Evolutionary conservation across 1,284 basidiomycete species (phyloP).

Genomic region (Rhodotorula sp.): DNA sequence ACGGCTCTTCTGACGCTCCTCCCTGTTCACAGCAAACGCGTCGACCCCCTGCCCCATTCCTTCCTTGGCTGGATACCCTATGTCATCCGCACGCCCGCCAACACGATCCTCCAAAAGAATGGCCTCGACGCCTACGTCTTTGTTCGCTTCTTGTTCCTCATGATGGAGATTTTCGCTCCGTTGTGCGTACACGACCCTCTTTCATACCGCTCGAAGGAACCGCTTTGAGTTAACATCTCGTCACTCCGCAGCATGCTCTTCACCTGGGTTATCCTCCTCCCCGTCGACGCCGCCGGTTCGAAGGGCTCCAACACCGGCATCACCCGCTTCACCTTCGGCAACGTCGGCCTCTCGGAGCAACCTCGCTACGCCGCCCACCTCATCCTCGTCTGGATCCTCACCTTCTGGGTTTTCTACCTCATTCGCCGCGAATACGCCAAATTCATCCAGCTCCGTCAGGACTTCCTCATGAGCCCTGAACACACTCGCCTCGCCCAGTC

Average conservation of each 20-base stretch:
- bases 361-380: conserved; percentile 71
- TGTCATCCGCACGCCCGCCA: conserved; percentile 45
- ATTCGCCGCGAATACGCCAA: conserved; percentile 75
- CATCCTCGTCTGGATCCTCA: conserved; percentile 68
- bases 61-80: conserved; percentile 50
- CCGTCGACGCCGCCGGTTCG: conserved; percentile 58
- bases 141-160: conserved; percentile 76
- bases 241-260: conserved; percentile 55
- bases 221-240: neutral
- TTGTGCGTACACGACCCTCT: conserved; percentile 51
- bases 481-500: conserved; percentile 75
- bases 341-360: conserved; percentile 59
- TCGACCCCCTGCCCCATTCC: conserved; percentile 47
- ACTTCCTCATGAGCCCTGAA: conserved; percentile 71
- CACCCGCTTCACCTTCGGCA: conserved; percentile 74
- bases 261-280: conserved; percentile 51
- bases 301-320: conserved; percentile 60
- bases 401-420: conserved; percentile 80
- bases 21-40: conserved; percentile 38
- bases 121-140: conserved; percentile 94
- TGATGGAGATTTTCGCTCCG: conserved; percentile 74
- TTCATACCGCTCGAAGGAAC: neutral
- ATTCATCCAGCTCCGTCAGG: conserved; percentile 77
- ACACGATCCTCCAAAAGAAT: conserved; percentile 56
- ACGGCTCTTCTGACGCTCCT: neutral